A percentile compares a stretch with the other conserved stretches of the same genome.
Conservation (phyloP, 2,329 filamentous ascomycete species). For the Uncinocarpus reesii region DNA sequence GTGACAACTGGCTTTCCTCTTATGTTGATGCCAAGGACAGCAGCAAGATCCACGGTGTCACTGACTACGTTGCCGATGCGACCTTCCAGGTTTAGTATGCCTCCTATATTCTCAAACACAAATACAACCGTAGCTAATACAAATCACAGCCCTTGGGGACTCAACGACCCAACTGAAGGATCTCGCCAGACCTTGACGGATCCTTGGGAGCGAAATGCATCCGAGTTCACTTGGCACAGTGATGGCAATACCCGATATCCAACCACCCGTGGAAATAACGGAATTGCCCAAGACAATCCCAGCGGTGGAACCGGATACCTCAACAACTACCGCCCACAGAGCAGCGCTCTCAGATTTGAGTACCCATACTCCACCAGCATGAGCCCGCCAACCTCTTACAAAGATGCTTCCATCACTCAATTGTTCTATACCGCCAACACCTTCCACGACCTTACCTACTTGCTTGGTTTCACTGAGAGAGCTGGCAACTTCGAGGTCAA, state of each 20-base stretch:
- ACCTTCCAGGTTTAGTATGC: slow-evolving; percentile 15
- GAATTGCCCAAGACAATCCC: slow-evolving; percentile 14
- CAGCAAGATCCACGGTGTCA: slow-evolving; percentile 14
- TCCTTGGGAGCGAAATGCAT: slow-evolving; percentile 12
- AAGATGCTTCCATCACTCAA: slow-evolving; percentile 15
- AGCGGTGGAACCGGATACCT: slow-evolving; percentile 10
- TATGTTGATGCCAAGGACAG: slow-evolving; percentile 15
- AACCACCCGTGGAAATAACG: slow-evolving; percentile 15
- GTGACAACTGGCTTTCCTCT: slow-evolving; percentile 17
- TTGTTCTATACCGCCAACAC: slow-evolving; percentile 15
- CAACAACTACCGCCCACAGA: slow-evolving; percentile 17
- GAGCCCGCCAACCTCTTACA: slow-evolving; percentile 10
- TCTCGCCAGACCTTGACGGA: slow-evolving; percentile 9
- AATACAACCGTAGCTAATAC: background rate
- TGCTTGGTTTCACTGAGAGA: slow-evolving; percentile 14
- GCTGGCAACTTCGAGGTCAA: slow-evolving; percentile 15
- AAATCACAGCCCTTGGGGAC: slow-evolving; percentile 11
- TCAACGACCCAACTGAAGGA: slow-evolving; percentile 16
- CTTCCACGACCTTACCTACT: slow-evolving; percentile 14
- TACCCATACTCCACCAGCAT: slow-evolving; percentile 12
- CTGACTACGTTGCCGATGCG: slow-evolving; percentile 15
- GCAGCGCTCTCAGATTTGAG: slow-evolving; percentile 9
- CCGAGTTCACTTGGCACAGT: slow-evolving; percentile 14
- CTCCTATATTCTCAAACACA: background rate
- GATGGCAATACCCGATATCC: slow-evolving; percentile 10